Conservation (phyloP, 2,329 filamentous ascomycete genomes). For the Apiospora sp. region DNA sequence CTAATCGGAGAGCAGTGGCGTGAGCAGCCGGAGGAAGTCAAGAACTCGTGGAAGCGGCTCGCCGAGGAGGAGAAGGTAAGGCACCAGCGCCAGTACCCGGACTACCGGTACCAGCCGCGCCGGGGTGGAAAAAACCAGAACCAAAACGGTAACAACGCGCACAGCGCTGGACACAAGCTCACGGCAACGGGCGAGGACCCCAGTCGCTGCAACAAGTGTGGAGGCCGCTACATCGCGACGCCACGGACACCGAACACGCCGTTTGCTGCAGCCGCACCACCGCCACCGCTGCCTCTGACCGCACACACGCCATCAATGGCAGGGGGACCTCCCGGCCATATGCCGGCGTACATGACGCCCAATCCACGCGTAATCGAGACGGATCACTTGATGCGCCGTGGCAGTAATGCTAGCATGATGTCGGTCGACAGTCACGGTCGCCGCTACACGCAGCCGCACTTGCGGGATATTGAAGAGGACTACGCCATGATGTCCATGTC, state of each 20-base stretch:
- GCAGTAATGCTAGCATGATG: slow-evolving; percentile 36
- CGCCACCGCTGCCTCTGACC: slow-evolving; percentile 37
- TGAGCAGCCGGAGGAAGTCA: slow-evolving; percentile 74
- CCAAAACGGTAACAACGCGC: slow-evolving; percentile 42
- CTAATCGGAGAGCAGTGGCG: slow-evolving; percentile 96
- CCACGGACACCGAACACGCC: slow-evolving; percentile 66
- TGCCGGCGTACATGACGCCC: slow-evolving; percentile 35
- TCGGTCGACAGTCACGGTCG: slow-evolving; percentile 69
- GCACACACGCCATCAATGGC: slow-evolving; percentile 24
- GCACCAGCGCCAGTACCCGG: slow-evolving; percentile 89
- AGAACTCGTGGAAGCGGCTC: slow-evolving; percentile 86
- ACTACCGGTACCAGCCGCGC: slow-evolving; percentile 92
- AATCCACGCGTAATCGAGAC: slow-evolving; percentile 41
- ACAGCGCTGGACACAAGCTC: slow-evolving; percentile 6
- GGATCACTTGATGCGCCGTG: slow-evolving; percentile 40
- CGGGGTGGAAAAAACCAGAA: slow-evolving; percentile 57
- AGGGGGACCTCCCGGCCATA: slow-evolving; percentile 26
- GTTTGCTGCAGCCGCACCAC: slow-evolving; percentile 43
- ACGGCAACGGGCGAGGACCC: slow-evolving; percentile 50
- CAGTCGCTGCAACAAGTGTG: slow-evolving; percentile 74
- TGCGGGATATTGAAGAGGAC: slow-evolving; percentile 50
- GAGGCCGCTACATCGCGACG: slow-evolving; percentile 70
- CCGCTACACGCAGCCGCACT: slow-evolving; percentile 57
- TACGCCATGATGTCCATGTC: slow-evolving; percentile 43
- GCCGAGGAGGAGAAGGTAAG: slow-evolving; percentile 93